Percentiles rank a stretch among this genome's conserved stretches.
These are phyloP conservation scores for Fusarium secorum DNA, from an alignment of 2,329 filamentous ascomycete genomes.

Conservation along the genomic window DNA sequence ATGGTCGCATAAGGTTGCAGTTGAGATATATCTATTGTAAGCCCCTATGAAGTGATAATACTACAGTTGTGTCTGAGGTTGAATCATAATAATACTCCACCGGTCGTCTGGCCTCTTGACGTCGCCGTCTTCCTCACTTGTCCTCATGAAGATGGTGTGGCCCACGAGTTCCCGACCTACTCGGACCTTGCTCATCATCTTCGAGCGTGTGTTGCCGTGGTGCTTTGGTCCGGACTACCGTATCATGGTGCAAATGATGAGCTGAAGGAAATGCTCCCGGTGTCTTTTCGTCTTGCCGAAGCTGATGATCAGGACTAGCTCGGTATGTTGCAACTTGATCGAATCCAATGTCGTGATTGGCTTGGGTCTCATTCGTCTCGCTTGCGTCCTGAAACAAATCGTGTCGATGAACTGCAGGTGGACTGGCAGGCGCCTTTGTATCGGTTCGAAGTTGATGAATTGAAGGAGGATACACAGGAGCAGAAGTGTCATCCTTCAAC, in stretches of 20 bases:
- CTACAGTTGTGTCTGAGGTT: slow-evolving; percentile 30
- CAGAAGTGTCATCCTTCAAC: slow-evolving; percentile 13
- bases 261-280: slow-evolving; percentile 9
- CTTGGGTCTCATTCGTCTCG: neutral
- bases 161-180: neutral
- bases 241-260: slow-evolving; percentile 26
- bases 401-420: slow-evolving; percentile 19
- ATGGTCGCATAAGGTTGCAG: neutral
- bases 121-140: neutral
- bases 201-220: slow-evolving; percentile 25
- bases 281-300: slow-evolving; percentile 16
- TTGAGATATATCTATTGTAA: slow-evolving; percentile 22
- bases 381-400: slow-evolving; percentile 18
- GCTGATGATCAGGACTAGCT: slow-evolving; percentile 20
- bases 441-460: slow-evolving; percentile 30
- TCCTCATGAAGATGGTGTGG: slow-evolving; percentile 33
- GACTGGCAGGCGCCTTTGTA: slow-evolving; percentile 9
- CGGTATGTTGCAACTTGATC: slow-evolving; percentile 9
- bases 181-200: slow-evolving; percentile 14
- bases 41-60: slow-evolving; percentile 21
- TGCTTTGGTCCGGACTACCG: neutral
- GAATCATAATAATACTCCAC: slow-evolving; percentile 7
- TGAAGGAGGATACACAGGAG: slow-evolving; percentile 10
- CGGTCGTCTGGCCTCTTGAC: neutral
- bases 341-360: slow-evolving; percentile 16